Base-by-base conservation (phyloP, 345 rosid species). In the Aethionema arabicum region DNA sequence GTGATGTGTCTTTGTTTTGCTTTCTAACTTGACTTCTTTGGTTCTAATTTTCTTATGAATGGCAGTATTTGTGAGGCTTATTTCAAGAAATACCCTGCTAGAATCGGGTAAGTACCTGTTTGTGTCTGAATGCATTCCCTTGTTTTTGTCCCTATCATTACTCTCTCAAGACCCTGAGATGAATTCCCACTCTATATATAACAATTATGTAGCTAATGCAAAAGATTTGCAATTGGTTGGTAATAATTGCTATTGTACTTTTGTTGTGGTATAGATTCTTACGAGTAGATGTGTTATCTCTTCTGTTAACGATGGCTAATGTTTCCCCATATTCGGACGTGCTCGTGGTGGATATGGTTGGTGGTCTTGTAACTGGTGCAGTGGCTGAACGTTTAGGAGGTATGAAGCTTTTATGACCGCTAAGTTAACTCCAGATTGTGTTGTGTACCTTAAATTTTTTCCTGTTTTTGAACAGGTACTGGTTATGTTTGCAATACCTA, bases 311-410 rank as follows among this genome's bases (percentile, higher is more conserved):
- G 46, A 74, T 90, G 91, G 90, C 90, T 69, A 90, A 93, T 72
- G 81, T 90, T 64, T 73, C 85, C 11, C 82, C 87, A 13, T 76
- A 83, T 70, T 79, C 84, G n/a, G 90, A 93, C 70, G 80, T 93
- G 42, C 88, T 93, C 59, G 85, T 90, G 31, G 80, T 84, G 55
- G 99, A 93, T 80, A 81, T 79, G 88, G 85, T 87, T 72, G 97
- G 96, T 68, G 99, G 97, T 37, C 91, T 93, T 65, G 67, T 93
- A 65, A 83, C 96, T 66, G 97, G 97, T 72, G 97, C 96, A 38
- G 91, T 93, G 60, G 96, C 97, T 50, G 97, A 90, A 68, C 82
- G 96, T 41, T 73, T 87, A 75, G 97, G 97, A 77, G 97, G 97
- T 90, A 61, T 42, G 61, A 2, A 54, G 44, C 13, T 63, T n/a